phyloP scores from a whole-genome alignment of 225 moss, liverwort and hornwort species.

The Asterella californica region DNA sequence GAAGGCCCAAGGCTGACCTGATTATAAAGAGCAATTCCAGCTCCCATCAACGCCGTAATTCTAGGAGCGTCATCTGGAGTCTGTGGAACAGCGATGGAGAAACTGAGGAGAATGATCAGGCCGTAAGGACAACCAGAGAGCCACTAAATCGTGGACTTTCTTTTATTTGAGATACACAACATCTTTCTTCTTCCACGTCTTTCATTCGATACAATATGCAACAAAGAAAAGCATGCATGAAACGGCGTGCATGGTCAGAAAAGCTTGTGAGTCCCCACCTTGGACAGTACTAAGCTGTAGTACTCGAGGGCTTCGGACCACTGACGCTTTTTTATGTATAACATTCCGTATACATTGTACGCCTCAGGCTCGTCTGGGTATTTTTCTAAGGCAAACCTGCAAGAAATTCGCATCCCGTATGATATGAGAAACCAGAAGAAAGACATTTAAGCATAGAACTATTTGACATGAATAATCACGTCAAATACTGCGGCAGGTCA shows the following conservation, averaged over 20 bases:
- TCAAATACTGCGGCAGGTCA: background rate
- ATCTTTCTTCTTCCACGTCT: no score
- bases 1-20: conserved; percentile 24
- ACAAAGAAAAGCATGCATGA: no score
- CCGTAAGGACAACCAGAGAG: background rate
- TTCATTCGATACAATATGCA: background rate
- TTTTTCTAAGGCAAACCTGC: conserved; percentile 60
- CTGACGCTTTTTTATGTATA: conserved; percentile 64
- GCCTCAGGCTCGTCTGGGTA: conserved; percentile 78
- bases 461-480: background rate
- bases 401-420: background rate
- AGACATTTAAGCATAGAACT: background rate
- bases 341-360: conserved; percentile 71
- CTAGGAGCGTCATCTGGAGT: conserved; percentile 35
- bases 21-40: conserved; percentile 47
- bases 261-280: conserved; percentile 44
- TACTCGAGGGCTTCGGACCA: conserved; percentile 77
- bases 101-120: background rate
- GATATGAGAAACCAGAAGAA: background rate
- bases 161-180: background rate
- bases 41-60: conserved; percentile 48
- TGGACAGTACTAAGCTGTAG: conserved; percentile 65
- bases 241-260: background rate
- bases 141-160: background rate
- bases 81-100: conserved; percentile 15